Evolutionary conservation across 208 protist species (phyloP), one percentile per base, ranked within the genome.

Genomic region (Acanthamoeba sp.): DNA sequence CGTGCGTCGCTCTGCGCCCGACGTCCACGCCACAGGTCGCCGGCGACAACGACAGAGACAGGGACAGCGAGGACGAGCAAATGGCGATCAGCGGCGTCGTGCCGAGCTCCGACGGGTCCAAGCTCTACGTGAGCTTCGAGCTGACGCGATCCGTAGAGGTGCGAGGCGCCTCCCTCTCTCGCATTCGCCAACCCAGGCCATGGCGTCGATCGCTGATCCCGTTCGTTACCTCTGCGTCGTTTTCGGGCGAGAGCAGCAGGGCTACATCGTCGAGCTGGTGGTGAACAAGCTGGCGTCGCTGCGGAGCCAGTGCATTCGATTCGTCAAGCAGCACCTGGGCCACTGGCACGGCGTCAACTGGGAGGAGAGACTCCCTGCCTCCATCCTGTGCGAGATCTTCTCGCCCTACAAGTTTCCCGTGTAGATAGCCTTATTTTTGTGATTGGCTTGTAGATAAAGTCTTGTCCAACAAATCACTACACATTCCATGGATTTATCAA

Each of bases 391-490:
- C 18, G 66, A 76, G 66, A 32, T 76, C 66, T 76, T 76, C 66
- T 76, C 66, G 14, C 66, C 66, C 36, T 76, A 76, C 66, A 76
- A 76, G 66, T 76, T 76, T 36, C 34, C 66, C 9, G 36, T 27
- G 20, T 22, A 29, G 14, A n/a, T n/a, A 29, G 6, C 2, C 2
- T 7, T 64, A 0, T 62, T 62, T 50, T 50, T 50, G 45, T 50
- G 45, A 50, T 50, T 50, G 45, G 45, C 45, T 50, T 50, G 12
- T 12, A 50, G 7, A 16, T 50, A 50, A 50, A 50, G 45, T 12
- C 7, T 50, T 50, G 12, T 12, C 45, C 45, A 50, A 50, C 12
- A 12, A 50, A 12, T 12, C n/a, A n/a, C n/a, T n/a, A n/a, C n/a
- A n/a, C n/a, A n/a, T n/a, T n/a, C n/a, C n/a, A n/a, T n/a, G n/a